A percentile compares a stretch with the other conserved stretches of the same genome.
Evolutionary conservation across 805 yeast species (phyloP).

Genomic region (Wickerhamomyces queroliae): DNA sequence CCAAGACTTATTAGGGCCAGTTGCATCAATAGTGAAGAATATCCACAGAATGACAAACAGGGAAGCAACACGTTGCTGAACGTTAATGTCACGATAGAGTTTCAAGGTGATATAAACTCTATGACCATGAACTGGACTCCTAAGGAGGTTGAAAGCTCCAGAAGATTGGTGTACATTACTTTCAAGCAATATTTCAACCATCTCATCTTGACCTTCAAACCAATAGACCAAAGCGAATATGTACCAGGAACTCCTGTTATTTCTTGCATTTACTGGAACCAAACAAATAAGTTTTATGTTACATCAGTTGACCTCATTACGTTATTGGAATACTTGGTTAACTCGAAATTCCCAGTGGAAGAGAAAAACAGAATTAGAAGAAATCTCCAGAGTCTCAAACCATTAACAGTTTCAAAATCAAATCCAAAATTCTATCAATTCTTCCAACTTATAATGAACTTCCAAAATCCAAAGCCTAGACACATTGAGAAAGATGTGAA

Average conservation of each 20-base stretch:
- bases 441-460: slow-evolving; percentile 50
- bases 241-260: slow-evolving; percentile 38
- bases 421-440: slow-evolving; percentile 30
- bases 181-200: slow-evolving; percentile 29
- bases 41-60: not conserved
- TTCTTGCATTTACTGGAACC: slow-evolving; percentile 56
- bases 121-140: slow-evolving; percentile 42
- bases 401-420: slow-evolving; percentile 50
- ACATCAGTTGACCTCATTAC: slow-evolving; percentile 62
- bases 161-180: slow-evolving; percentile 45
- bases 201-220: slow-evolving; percentile 31
- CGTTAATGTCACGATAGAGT: slow-evolving; percentile 13
- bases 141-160: slow-evolving; percentile 33
- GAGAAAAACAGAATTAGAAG: slow-evolving; percentile 68
- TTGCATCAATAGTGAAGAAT: not conserved
- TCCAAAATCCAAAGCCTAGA: slow-evolving; percentile 59
- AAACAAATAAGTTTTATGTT: slow-evolving; percentile 41
- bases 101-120: slow-evolving; percentile 9
- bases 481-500: slow-evolving; percentile 68
- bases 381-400: slow-evolving; percentile 58
- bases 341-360: slow-evolving; percentile 51
- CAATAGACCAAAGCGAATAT: slow-evolving; percentile 31
- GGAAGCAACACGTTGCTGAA: slow-evolving; percentile 2
- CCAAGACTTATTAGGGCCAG: slow-evolving; percentile 3
- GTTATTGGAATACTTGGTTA: slow-evolving; percentile 50